Evolutionary conservation across 768 basidiomycete species (phyloP), one percentile per base, ranked within the genome.

Genomic region (Leccinellum luteum): DNA sequence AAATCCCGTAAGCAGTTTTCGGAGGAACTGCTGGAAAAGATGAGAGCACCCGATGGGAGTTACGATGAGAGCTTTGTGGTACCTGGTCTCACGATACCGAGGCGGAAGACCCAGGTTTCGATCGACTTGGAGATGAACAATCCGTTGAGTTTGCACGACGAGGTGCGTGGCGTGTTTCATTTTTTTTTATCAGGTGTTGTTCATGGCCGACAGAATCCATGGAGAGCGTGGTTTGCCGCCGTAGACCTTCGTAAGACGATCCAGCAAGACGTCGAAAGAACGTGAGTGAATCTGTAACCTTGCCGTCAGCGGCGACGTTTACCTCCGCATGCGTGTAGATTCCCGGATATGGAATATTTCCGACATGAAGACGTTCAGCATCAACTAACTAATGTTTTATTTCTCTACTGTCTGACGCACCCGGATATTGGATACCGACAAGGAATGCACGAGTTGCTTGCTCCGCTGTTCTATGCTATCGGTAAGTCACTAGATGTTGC

Each of bases 361-460:
- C 85, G 90, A 27, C 80, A 85, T 23, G 69, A 79, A 23, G 79
- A 85, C 28, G 85, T 95, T 1, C 93, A 96, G 68, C 77, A 78
- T 15, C 84, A 88, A 65, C 77, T 98, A 41, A 92, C 90, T 0
- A 90, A 94, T 64, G 85, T 97, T 19, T 79, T 99, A 10, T 97
- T 94, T 71, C 74, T 98, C 25, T 90, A 89, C 70, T 86, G 90
- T 14, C 79, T 84, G 41, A 82, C 85, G 68, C 85, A 95, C 68
- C 85, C 91, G 1, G 79, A 87, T 41, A 83, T 96, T 21, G 94
- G 94, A 21, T 99, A 99, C 69, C 84, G 97, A 30, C 97, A 99
- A 79, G 96, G 97, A 53, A 98, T 99, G 97, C 97, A 99, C 67
- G 97, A 99, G 68, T 75, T 98, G 9, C 81, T 98, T 21, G 97